Percentiles rank a stretch among this genome's conserved stretches.
Evolutionary conservation across 768 basidiomycete species (phyloP).

Genomic region (Boletus pseudo-olivaceus): DNA sequence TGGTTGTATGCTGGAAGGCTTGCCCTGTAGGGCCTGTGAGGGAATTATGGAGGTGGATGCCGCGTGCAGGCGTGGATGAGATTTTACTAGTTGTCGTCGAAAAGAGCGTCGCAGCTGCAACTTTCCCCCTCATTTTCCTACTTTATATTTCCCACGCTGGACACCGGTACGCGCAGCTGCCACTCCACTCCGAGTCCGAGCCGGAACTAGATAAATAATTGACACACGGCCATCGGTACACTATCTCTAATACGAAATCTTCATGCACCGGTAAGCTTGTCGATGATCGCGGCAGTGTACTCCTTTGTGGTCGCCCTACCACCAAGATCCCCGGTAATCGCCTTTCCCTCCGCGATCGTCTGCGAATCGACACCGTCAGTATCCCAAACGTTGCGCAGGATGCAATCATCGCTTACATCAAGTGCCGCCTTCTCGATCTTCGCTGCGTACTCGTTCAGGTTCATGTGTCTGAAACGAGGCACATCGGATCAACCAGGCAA

Average conservation of each 20-base stretch:
- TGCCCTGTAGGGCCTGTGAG: conserved; percentile 92
- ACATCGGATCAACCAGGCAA: conserved; percentile 22
- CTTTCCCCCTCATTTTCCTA: conserved; percentile 14
- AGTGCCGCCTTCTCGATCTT: conserved; percentile 93
- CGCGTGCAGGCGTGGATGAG: conserved; percentile 50
- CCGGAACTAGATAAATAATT: conserved; percentile 2
- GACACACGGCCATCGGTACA: conserved; percentile 1
- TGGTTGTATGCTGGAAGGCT: conserved; percentile 51
- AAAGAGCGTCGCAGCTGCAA: conserved; percentile 18
- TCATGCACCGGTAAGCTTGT: conserved; percentile 48
- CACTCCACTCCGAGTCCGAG: neutral
- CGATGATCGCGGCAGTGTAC: conserved; percentile 85
- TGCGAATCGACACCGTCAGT: conserved; percentile 30
- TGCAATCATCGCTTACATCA: conserved; percentile 50
- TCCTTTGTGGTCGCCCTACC: conserved; percentile 88
- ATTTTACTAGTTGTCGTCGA: conserved; percentile 43
- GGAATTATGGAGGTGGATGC: conserved; percentile 53
- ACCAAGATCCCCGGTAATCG: conserved; percentile 93
- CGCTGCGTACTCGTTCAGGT: conserved; percentile 73
- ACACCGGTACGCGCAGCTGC: conserved; percentile 9
- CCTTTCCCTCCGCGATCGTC: conserved; percentile 97
- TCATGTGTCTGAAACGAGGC: conserved; percentile 75
- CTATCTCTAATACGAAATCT: conserved; percentile 3
- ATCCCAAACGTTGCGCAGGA: neutral
- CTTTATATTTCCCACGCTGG: conserved; percentile 26